These are phyloP conservation scores for Stentor coeruleus DNA, from an alignment of 73 alveolate species.

Conservation along the genomic window DNA sequence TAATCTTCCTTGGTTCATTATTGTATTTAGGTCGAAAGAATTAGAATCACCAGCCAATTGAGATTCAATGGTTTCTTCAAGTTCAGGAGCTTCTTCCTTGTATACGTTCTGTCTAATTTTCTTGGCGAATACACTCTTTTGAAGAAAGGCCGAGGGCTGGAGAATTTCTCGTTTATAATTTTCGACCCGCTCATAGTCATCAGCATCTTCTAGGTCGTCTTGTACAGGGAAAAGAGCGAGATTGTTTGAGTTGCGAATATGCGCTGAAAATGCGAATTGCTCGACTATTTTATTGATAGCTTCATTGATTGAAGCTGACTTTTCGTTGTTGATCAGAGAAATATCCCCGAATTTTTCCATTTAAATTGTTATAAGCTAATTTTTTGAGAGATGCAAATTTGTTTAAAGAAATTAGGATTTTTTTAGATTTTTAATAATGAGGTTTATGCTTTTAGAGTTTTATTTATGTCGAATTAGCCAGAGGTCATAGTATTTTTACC, in stretches of 20 bases:
- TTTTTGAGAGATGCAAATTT: not conserved
- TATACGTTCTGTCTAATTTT: constrained; percentile 16
- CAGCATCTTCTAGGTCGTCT: constrained; percentile 7
- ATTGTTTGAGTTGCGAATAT: not conserved
- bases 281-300: constrained; percentile 15
- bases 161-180: not conserved
- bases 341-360: not conserved
- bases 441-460: not conserved
- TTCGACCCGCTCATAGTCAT: constrained; percentile 2
- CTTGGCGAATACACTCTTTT: constrained; percentile 9
- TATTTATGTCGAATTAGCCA: not conserved
- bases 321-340: not conserved
- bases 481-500: too few species aligned
- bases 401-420: not conserved
- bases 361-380: too few species aligned
- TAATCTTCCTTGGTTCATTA: constrained; percentile 19
- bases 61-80: constrained; percentile 15
- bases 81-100: constrained; percentile 16
- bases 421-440: not conserved
- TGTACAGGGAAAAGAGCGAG: not conserved
- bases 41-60: not conserved
- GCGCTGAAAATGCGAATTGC: constrained; percentile 12
- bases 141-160: constrained; percentile 17
- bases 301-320: constrained; percentile 20
- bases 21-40: not conserved